Evolutionary conservation across 208 protist genomes (phyloP), one percentile per base, ranked within the genome.

Genomic region (Acanthamoeba castellanii): DNA sequence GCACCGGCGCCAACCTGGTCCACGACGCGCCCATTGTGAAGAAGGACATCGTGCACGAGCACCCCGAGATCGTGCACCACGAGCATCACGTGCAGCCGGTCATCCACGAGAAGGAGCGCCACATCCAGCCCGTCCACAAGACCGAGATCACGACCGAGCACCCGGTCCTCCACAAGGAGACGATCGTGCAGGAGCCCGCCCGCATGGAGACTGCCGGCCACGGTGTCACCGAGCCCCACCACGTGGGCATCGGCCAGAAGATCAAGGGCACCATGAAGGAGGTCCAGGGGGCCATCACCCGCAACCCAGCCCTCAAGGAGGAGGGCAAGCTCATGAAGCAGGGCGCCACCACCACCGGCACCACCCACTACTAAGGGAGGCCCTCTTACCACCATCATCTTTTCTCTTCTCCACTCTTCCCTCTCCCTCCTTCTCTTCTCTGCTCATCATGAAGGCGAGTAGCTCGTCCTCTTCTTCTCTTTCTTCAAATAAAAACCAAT

Each of bases 221-320:
- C 64, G n/a, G 18, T 20, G 55, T 13, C 64, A 3, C 22, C 9
- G 66, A 72, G n/a, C n/a, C n/a, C 14, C 66, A 37, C 20, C 87
- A 92, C 55, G 59, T 9, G 9, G 20, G 20, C 61, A 5, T 74
- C 32, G 87, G 87, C 32, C 87, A 92, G 87, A 92, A 92, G 87
- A 9, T 92, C 25, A 74, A 74, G 37, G 87, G 87, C 32, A 47
- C 55, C 20, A 74, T 92, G 34, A 92, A 92, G 87, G 87, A 92
- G 37, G 59, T 74, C 11, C 37, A 42, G 61, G 87, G 87, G 32
- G 18, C 59, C 18, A 22, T 92, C 87, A 92, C 87, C 25, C 37
- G 37, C 22, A 55, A 92, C 61, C 55, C n/a, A 22, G 87, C 61
- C 37, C 20, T 57, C 22, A 92, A 92, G 87, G 61, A 42, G 87